phyloP scores from a whole-genome alignment of 352 stramenopile species.

The Globisporangium iwayamae region DNA sequence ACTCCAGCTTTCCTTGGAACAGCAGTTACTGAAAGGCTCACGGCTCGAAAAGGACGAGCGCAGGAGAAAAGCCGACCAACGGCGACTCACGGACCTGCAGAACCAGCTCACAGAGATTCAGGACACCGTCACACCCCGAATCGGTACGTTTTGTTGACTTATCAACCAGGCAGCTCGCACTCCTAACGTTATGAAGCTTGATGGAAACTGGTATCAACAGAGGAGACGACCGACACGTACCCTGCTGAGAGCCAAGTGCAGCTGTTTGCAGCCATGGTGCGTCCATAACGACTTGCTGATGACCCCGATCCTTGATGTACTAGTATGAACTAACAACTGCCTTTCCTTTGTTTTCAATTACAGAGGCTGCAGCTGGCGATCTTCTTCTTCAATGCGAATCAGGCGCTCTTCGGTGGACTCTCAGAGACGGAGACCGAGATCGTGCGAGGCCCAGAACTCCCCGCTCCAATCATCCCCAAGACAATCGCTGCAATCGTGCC shows the following conservation, averaged over 20 bases:
- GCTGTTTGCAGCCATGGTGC: slow-evolving; percentile 65
- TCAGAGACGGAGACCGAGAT: slow-evolving; percentile 52
- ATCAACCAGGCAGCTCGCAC: too few species aligned
- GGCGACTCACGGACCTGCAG: slow-evolving; percentile 36
- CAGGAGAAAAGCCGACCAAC: slow-evolving; percentile 26
- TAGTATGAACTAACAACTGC: background rate
- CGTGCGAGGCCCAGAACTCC: slow-evolving; percentile 20
- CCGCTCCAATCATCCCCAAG: slow-evolving; percentile 4
- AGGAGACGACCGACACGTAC: slow-evolving; percentile 31
- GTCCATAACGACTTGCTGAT: slow-evolving; percentile 5
- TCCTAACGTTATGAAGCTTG: background rate
- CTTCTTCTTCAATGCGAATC: slow-evolving; percentile 70
- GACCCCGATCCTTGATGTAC: too few species aligned
- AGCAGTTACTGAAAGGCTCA: slow-evolving; percentile 17
- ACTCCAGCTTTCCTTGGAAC: slow-evolving; percentile 23
- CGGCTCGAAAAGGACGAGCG: slow-evolving; percentile 45
- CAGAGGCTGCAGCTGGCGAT: slow-evolving; percentile 67
- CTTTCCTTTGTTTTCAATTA: background rate
- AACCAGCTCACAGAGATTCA: slow-evolving; percentile 36
- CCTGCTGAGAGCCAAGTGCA: slow-evolving; percentile 34
- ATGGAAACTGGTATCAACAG: slow-evolving; percentile 16
- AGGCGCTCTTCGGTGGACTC: slow-evolving; percentile 47
- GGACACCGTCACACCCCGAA: slow-evolving; percentile 29
- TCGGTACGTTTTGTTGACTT: slow-evolving; percentile 26
- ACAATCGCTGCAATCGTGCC: background rate